phyloP scores from a whole-genome alignment of 352 stramenopile species.

The Thalassiosira mediterranea region DNA sequence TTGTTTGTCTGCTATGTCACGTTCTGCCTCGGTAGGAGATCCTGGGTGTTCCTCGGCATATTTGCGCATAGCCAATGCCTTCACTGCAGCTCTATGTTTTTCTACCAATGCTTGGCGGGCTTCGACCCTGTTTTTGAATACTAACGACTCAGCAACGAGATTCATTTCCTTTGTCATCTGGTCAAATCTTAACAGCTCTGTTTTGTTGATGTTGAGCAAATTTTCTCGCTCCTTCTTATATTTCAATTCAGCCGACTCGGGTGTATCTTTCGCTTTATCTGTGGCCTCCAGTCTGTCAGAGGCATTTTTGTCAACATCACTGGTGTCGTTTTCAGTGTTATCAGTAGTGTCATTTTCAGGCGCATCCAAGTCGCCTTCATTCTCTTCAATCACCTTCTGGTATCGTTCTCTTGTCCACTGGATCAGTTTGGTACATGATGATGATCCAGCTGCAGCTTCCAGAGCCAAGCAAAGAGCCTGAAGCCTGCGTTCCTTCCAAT shows the following conservation, averaged over 20 bases:
- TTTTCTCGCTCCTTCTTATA: constrained; percentile 53
- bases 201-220: constrained; percentile 48
- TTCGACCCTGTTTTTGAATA: constrained; percentile 39
- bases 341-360: no score
- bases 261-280: neutral
- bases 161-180: constrained; percentile 68
- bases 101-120: constrained; percentile 49
- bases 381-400: constrained; percentile 34
- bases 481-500: constrained; percentile 80
- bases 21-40: no score
- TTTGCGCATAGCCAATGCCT: constrained; percentile 38
- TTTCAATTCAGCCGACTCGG: neutral
- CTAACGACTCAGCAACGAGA: constrained; percentile 30
- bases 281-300: constrained; percentile 11
- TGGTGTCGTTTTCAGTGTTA: constrained; percentile 13
- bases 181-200: constrained; percentile 73
- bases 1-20: no score
- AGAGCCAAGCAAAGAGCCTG: constrained; percentile 76
- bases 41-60: constrained; percentile 17
- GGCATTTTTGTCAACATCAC: constrained; percentile 16
- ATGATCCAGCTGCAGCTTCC: constrained; percentile 71
- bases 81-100: constrained; percentile 52
- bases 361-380: constrained; percentile 38
- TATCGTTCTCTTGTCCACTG: constrained; percentile 66
- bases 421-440: constrained; percentile 56